Evolutionary conservation across 306 rosid species (phyloP).

Genomic region (Cucumis cinereus): DNA sequence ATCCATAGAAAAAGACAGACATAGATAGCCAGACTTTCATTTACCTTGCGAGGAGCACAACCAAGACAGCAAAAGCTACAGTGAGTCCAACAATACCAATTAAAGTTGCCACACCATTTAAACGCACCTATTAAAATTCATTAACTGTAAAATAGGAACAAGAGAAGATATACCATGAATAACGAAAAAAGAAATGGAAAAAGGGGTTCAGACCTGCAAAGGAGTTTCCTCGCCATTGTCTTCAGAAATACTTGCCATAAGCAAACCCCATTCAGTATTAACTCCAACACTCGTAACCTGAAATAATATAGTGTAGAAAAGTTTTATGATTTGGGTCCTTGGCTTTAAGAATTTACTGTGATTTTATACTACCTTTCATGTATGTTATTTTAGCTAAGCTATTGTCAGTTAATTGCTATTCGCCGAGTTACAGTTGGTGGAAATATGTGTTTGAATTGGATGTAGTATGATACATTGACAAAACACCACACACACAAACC

Average conservation of each 20-base stretch:
- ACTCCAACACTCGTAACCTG: constrained; percentile 88
- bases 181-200: neutral
- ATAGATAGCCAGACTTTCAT: constrained; percentile 3
- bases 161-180: constrained; percentile 9
- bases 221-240: constrained; percentile 99
- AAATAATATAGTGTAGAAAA: constrained; percentile 2
- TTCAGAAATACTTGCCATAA: constrained; percentile 97
- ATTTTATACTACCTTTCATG: neutral
- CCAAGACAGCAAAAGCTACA: constrained; percentile 68
- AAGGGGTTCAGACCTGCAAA: constrained; percentile 50
- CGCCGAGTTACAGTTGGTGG: neutral
- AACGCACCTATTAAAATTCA: constrained; percentile 44
- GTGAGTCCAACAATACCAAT: constrained; percentile 84
- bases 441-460: no score
- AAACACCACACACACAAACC: neutral
- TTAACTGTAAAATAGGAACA: constrained; percentile 15
- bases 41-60: constrained; percentile 75
- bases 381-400: neutral
- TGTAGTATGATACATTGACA: no score
- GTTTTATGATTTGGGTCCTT: neutral
- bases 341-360: neutral
- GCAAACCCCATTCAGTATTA: constrained; percentile 98
- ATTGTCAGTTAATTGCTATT: neutral
- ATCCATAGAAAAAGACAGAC: neutral
- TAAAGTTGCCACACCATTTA: constrained; percentile 95